Percentiles rank a stretch among this genome's conserved stretches.
Evolutionary conservation across 2,329 filamentous ascomycete species (phyloP).

Genomic region (Xylaria sp.): DNA sequence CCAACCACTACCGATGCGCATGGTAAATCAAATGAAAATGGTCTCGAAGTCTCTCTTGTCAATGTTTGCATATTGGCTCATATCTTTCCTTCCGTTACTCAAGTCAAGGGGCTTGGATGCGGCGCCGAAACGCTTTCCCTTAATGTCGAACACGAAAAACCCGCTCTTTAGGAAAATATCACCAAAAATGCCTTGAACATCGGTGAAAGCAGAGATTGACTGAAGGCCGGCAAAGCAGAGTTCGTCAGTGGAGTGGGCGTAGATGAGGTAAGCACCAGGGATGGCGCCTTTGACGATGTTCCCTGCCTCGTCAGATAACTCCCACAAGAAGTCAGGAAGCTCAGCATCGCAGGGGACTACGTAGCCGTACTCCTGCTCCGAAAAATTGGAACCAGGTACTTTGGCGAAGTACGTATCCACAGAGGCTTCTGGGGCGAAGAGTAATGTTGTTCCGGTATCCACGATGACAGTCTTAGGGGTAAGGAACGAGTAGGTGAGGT

Average conservation of each 20-base stretch:
- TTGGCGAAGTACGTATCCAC: conserved; percentile 64
- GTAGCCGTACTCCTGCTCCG: conserved; percentile 53
- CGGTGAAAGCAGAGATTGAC: conserved; percentile 49
- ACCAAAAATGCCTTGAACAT: conserved; percentile 72
- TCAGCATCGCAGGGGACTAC: conserved; percentile 62
- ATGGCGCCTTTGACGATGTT: conserved; percentile 57
- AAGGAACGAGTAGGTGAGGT: conserved; percentile 45
- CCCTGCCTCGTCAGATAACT: conserved; percentile 52
- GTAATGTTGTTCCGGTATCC: conserved; percentile 72
- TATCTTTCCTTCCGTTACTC: conserved; percentile 26
- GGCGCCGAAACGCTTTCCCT: conserved; percentile 51
- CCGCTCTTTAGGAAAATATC: conserved; percentile 80
- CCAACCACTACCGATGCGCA: background rate
- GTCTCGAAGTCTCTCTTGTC: conserved; percentile 1
- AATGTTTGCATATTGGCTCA: background rate
- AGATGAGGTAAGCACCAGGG: conserved; percentile 61
- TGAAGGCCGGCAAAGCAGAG: conserved; percentile 81
- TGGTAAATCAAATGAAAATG: conserved; percentile 14
- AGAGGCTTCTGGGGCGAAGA: conserved; percentile 64
- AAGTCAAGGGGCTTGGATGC: conserved; percentile 48
- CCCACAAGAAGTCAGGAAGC: conserved; percentile 64
- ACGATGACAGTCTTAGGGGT: conserved; percentile 58
- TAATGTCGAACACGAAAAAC: conserved; percentile 73
- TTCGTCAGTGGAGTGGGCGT: conserved; percentile 55
- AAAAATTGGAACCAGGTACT: conserved; percentile 58